Base-by-base conservation (phyloP, 1,139 yeast species). In the Sporopachydermia cereana region DNA sequence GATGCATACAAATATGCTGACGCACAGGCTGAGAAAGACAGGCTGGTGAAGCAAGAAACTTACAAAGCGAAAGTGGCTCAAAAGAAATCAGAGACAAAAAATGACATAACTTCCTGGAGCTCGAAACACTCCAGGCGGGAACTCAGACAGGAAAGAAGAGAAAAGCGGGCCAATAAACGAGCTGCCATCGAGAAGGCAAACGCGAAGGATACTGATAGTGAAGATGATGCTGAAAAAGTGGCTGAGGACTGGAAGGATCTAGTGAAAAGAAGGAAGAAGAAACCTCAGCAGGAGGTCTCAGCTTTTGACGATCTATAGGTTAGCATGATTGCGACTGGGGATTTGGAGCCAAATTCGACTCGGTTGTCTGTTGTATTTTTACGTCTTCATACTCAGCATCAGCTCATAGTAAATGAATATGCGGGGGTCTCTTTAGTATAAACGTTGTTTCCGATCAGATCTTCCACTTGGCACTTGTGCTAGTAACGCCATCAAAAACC, bases 231-330 rank as follows among this genome's bases (percentile, higher is more conserved):
- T 27, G 77, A 77, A 21, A 83, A 77, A 30, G 63, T 69, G 1
- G 72, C 69, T 47, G 74, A 68, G 27, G 98, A 91, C 62, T 91
- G 98, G 98, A 91, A 91, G 63, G 93, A 84, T 41, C 58, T 82
- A 41, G 81, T 89, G 1, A 68, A 77, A 51, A 73, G 72, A 44
- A 78, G 71, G 51, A 86, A 85, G 58, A 77, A 72, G 61, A 69
- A 67, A 49, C 76, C 75, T 55, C 62, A 61, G 47, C 53, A 55
- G 23, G 53, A 54, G 41, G 77, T 74, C 54, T 84, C 85, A 2
- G 69, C 75, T 27, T 85, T 84, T 63, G 94, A 82, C 57, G 95
- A 77, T 61, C 67, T 84, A 57, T 84, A 68, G 50, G n/a, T 22
- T 3, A 36, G 18, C 18, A n/a, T n/a, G n/a, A n/a, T n/a, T n/a